These are phyloP conservation scores for Trapa bicornis DNA, from an alignment of 345 rosid genomes.

Conservation along the genomic window DNA sequence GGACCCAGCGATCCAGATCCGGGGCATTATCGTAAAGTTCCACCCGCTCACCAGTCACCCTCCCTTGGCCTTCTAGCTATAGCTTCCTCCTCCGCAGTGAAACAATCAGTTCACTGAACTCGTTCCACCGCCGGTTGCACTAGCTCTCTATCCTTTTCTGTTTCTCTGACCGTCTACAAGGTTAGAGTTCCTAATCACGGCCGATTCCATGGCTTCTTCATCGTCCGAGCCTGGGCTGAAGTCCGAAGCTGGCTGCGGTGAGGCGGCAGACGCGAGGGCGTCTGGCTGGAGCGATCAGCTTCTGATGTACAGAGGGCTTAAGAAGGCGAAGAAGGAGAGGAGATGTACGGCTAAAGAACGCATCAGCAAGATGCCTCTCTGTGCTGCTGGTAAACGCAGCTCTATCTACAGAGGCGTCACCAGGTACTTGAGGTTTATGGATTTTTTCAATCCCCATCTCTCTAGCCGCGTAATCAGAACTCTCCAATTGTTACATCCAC, in stretches of 20 bases:
- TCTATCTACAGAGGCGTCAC: constrained; percentile 99
- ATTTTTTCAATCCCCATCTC: background rate
- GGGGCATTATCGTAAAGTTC: constrained; percentile 21
- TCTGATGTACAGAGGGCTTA: constrained; percentile 58
- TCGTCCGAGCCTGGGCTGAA: constrained; percentile 78
- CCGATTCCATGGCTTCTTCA: constrained; percentile 54
- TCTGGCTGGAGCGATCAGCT: constrained; percentile 45
- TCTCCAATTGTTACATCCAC: background rate
- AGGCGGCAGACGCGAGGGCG: constrained; percentile 8
- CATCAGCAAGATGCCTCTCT: constrained; percentile 95
- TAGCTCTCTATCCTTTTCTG: constrained; percentile 3
- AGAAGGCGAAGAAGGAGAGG: constrained; percentile 93
- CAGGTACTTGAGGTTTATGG: constrained; percentile 29
- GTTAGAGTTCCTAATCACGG: background rate
- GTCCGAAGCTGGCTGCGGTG: constrained; percentile 34
- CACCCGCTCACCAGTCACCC: background rate
- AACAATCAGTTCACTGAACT: background rate
- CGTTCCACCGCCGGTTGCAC: background rate
- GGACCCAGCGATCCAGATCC: background rate
- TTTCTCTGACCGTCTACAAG: background rate
- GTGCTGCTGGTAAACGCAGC: constrained; percentile 97
- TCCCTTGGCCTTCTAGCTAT: background rate
- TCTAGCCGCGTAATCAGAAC: background rate
- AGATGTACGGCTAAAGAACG: constrained; percentile 98
- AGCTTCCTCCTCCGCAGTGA: constrained; percentile 9